Conservation (phyloP, 257 asterid species). For the Solanum bulbocastanum region DNA sequence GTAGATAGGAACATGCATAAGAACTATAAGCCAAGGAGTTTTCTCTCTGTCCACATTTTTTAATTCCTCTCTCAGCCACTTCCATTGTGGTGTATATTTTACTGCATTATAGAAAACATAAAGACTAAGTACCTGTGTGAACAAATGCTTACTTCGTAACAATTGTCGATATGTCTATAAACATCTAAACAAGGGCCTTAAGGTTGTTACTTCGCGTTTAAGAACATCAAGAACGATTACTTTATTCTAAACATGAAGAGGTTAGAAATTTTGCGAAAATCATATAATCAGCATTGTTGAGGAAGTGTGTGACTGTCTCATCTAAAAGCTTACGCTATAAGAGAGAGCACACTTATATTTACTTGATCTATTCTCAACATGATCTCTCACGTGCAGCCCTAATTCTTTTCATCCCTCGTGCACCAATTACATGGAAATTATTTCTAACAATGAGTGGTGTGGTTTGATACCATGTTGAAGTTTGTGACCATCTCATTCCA, state of each 20-base stretch:
- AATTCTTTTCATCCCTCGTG: neutral
- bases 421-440: neutral
- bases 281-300: neutral
- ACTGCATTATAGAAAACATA: constrained; percentile 39
- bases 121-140: neutral
- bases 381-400: neutral
- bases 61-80: constrained; percentile 65
- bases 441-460: neutral
- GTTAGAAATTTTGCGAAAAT: neutral
- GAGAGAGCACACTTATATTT: neutral
- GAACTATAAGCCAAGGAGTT: constrained; percentile 95
- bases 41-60: constrained; percentile 66
- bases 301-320: neutral
- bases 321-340: neutral
- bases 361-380: neutral
- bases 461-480: neutral
- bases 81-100: constrained; percentile 84
- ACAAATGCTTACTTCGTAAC: neutral
- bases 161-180: neutral
- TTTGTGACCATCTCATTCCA: neutral
- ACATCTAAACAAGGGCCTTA: neutral
- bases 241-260: neutral
- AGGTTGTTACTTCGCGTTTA: neutral
- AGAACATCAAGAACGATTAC: neutral
- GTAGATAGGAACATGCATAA: constrained; percentile 93